Conservation (phyloP, 805 yeast species). For the Isabelozyma pseudorhagii region DNA sequence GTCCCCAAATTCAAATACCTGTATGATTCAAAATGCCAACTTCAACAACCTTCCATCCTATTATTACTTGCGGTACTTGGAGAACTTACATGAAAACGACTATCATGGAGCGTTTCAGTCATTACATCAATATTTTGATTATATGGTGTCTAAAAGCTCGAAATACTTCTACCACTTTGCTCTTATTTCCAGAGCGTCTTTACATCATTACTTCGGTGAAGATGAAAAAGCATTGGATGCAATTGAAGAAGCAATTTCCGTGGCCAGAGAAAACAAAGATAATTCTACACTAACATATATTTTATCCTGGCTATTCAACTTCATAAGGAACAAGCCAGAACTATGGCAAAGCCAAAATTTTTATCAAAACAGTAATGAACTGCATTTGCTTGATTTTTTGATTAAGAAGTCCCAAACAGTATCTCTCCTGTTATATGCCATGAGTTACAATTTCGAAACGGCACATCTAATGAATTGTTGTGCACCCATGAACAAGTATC, state of each 20-base stretch:
- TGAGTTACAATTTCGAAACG: slow-evolving; percentile 66
- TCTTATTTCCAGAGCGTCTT: slow-evolving; percentile 63
- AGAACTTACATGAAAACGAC: slow-evolving; percentile 55
- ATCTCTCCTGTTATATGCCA: slow-evolving; percentile 49
- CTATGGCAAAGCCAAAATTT: slow-evolving; percentile 45
- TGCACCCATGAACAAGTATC: slow-evolving; percentile 38
- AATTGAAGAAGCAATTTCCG: slow-evolving; percentile 81
- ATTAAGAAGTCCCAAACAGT: slow-evolving; percentile 51
- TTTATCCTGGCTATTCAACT: slow-evolving; percentile 70
- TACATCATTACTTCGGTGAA: slow-evolving; percentile 67
- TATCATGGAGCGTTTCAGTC: slow-evolving; percentile 54
- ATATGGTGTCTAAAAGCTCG: slow-evolving; percentile 65
- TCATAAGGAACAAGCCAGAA: slow-evolving; percentile 65
- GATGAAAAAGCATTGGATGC: slow-evolving; percentile 70
- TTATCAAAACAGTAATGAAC: slow-evolving; percentile 47
- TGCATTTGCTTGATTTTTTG: slow-evolving; percentile 63
- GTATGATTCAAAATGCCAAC: slow-evolving; percentile 28
- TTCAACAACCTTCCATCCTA: slow-evolving; percentile 33
- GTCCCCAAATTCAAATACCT: slow-evolving; percentile 36
- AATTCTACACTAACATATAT: slow-evolving; percentile 66
- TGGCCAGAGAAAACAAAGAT: slow-evolving; percentile 85
- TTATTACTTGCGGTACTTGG: slow-evolving; percentile 60
- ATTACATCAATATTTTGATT: slow-evolving; percentile 65
- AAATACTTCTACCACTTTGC: slow-evolving; percentile 75
- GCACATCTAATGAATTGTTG: slow-evolving; percentile 53